A percentile compares a stretch with the other conserved stretches of the same genome.
phyloP scores from a whole-genome alignment of 2,329 filamentous ascomycete species.

The Dendrostoma leiphaemia region DNA sequence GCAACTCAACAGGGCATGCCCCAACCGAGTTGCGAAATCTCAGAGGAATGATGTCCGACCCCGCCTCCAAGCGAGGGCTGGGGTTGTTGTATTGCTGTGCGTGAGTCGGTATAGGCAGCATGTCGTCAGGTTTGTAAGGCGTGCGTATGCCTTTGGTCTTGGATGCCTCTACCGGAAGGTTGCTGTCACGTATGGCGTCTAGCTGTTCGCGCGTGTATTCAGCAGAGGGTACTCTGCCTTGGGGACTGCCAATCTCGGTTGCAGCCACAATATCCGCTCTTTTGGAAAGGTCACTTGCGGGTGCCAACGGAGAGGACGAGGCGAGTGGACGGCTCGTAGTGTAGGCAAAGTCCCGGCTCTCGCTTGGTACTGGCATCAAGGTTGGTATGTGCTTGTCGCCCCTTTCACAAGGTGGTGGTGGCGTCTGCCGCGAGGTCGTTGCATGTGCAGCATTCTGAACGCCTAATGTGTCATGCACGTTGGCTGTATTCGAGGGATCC shows the following conservation, averaged over 20 bases:
- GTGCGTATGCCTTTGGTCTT: background rate
- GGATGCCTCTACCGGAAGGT: background rate
- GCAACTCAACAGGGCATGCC: background rate
- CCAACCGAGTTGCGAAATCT: background rate
- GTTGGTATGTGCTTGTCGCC: too few species aligned
- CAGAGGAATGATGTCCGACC: background rate
- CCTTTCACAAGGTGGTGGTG: background rate
- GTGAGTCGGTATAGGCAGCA: background rate
- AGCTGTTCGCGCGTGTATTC: background rate
- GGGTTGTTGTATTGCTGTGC: background rate
- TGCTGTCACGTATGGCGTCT: background rate
- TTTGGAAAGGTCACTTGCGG: too few species aligned
- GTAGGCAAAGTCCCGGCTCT: too few species aligned
- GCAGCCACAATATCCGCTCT: background rate
- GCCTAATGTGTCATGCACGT: background rate
- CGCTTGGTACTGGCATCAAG: too few species aligned
- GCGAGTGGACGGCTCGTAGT: too few species aligned
- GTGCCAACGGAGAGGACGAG: too few species aligned
- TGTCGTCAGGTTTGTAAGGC: background rate
- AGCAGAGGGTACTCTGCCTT: background rate
- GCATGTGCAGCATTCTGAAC: too few species aligned
- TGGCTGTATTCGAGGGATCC: background rate
- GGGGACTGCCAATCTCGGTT: background rate
- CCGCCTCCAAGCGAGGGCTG: background rate
- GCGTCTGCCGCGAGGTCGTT: background rate